Evolutionary conservation across 2,329 filamentous ascomycete genomes (phyloP), one percentile per base, ranked within the genome.

Genomic region (Colletotrichum truncatum): DNA sequence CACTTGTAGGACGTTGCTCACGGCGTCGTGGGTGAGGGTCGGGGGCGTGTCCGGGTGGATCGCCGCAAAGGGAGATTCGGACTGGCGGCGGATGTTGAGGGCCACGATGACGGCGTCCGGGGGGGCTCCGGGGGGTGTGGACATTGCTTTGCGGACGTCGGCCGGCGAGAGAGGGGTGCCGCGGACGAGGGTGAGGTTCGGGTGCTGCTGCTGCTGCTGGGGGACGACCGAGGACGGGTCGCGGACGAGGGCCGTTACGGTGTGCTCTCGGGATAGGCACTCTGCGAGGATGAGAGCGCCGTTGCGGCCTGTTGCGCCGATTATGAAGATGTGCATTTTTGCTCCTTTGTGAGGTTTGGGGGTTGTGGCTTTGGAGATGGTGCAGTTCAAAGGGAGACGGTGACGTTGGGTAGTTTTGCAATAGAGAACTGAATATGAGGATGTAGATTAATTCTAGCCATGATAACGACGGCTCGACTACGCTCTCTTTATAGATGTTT

Each of bases 231-330:
- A 73, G 4, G 73, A 63, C 3, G 78, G 70, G 12, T 79, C 76
- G 30, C 84, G 80, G 60, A 82, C 78, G 12, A 86, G 77, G 8
- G 81, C 81, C 18, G 79, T 83, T 57, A 86, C 76, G 39, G 72
- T 75, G 71, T 85, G 81, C 51, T 70, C 73, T 32, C 74, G 71
- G 7, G 70, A 61, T 8, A 85, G 75, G 26, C 80, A 77, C 46
- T 79, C 74, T 18, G 77, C 58, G 46, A 84, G 73, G 53, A 81
- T 74, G 28, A 83, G 74, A 52, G 76, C 72, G 66, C 83, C 83
- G 52, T 82, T 84, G 59, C 80, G 80, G 41, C 84, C 83, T 38
- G 74, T 81, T 59, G 76, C 83, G 34, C 82, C 83, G 36, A 85
- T 71, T 62, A 85, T 70, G 64, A 85, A 78, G 66, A 85, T 67